Evolutionary conservation across 352 stramenopile species (phyloP).

Genomic region (Thraustochytrium sp.): DNA sequence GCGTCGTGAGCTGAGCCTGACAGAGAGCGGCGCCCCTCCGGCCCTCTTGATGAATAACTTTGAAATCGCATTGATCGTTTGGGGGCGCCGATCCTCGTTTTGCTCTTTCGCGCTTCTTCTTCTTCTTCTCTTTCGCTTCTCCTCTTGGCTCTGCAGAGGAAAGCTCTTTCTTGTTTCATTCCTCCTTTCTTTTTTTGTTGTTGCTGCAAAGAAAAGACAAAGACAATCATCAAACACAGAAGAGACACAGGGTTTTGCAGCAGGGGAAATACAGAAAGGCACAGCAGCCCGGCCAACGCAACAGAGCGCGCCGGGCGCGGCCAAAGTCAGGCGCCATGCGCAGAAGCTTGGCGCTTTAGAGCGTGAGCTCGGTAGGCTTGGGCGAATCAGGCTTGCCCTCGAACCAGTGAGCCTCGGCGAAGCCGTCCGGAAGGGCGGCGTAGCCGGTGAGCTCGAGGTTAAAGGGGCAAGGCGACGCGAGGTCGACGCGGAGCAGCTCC

Average conservation of each 20-base stretch:
- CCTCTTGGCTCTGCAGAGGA: no score
- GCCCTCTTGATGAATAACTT: no score
- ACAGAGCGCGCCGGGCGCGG: neutral
- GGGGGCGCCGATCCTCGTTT: no score
- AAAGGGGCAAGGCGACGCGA: conserved; percentile 4
- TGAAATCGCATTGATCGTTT: no score
- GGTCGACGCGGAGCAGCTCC: conserved; percentile 17
- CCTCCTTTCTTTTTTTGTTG: neutral
- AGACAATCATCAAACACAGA: neutral
- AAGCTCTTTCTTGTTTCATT: no score
- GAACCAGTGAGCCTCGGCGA: neutral
- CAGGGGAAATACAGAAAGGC: neutral
- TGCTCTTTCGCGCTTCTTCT: neutral
- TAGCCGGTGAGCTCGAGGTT: conserved; percentile 41
- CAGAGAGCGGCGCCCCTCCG: no score
- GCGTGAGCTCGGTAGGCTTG: neutral
- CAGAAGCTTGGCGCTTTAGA: neutral
- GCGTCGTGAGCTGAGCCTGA: no score
- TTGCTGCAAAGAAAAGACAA: neutral
- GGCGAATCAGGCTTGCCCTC: neutral
- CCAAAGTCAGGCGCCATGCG: neutral
- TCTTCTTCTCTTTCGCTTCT: no score
- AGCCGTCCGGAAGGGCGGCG: conserved; percentile 18
- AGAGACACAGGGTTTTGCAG: neutral
- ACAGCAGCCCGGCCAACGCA: neutral